These are phyloP conservation scores for Phalaenopsis aphrodite DNA, from an alignment of 106 monocot species.

Conservation along the genomic window DNA sequence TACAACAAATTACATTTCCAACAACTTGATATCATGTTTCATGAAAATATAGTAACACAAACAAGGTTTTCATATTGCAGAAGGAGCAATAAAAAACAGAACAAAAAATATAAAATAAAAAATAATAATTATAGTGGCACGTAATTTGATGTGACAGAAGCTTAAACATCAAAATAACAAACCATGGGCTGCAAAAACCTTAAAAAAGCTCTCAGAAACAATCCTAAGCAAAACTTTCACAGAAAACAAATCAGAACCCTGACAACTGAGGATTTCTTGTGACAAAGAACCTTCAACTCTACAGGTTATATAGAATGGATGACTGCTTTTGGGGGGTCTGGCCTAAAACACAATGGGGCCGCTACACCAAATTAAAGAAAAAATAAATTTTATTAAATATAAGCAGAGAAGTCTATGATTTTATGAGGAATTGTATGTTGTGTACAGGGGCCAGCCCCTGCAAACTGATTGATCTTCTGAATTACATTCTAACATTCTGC, in stretches of 20 bases:
- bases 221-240: not conserved
- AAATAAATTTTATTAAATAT: not conserved
- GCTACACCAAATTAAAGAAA: not conserved
- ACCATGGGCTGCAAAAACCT: not conserved
- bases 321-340: not conserved
- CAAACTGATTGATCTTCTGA: not conserved
- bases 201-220: not conserved
- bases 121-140: not conserved
- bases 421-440: not conserved
- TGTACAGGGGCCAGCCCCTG: not conserved
- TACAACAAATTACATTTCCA: too few species aligned
- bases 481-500: slow-evolving; percentile 53
- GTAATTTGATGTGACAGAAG: not conserved
- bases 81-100: not conserved
- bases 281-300: not conserved
- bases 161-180: not conserved
- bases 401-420: not conserved
- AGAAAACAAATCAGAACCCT: not conserved
- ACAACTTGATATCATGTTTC: too few species aligned
- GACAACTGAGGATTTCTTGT: not conserved
- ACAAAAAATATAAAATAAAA: not conserved
- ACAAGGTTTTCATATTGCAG: not conserved
- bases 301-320: not conserved
- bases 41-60: not conserved
- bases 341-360: slow-evolving; percentile 2